A percentile compares a stretch with the other conserved stretches of the same genome.
Evolutionary conservation across 371 early-diverging fungal species (phyloP).

Genomic region (Syncephalis fuscata): DNA sequence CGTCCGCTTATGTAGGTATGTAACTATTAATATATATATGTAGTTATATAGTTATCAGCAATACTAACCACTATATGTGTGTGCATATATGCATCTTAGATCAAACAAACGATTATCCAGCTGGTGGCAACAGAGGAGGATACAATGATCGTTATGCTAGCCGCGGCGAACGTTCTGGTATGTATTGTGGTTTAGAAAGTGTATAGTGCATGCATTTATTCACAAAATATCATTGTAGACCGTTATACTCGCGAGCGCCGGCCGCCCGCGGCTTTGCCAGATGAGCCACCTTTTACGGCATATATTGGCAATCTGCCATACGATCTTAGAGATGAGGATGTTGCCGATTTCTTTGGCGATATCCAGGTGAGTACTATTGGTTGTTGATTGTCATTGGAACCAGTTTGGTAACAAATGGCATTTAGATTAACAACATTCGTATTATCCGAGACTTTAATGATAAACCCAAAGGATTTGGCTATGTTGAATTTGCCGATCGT

Average conservation of each 20-base stretch:
- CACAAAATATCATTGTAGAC: too few species aligned
- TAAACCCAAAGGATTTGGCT: conserved; percentile 81
- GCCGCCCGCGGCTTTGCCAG: conserved; percentile 28
- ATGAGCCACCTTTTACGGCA: conserved; percentile 72
- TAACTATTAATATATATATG: too few species aligned
- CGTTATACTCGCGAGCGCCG: conserved; percentile 1
- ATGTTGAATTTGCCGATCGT: conserved; percentile 76
- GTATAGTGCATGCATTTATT: too few species aligned
- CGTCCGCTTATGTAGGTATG: too few species aligned
- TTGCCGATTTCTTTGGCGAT: conserved; percentile 52
- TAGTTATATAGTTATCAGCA: too few species aligned
- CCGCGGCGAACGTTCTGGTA: neutral
- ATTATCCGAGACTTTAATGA: conserved; percentile 58
- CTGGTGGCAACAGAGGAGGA: neutral
- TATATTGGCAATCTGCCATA: conserved; percentile 80
- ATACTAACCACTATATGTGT: too few species aligned
- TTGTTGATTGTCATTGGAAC: neutral
- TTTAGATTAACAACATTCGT: conserved; percentile 37
- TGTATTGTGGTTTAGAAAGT: too few species aligned
- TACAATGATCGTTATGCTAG: neutral
- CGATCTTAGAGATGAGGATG: conserved; percentile 53
- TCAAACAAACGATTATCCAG: neutral
- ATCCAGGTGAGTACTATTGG: conserved; percentile 23
- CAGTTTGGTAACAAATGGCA: neutral
- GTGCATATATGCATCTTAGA: too few species aligned